Base-by-base conservation (phyloP, 495 filamentous ascomycete species). In the Cercophora sp. region DNA sequence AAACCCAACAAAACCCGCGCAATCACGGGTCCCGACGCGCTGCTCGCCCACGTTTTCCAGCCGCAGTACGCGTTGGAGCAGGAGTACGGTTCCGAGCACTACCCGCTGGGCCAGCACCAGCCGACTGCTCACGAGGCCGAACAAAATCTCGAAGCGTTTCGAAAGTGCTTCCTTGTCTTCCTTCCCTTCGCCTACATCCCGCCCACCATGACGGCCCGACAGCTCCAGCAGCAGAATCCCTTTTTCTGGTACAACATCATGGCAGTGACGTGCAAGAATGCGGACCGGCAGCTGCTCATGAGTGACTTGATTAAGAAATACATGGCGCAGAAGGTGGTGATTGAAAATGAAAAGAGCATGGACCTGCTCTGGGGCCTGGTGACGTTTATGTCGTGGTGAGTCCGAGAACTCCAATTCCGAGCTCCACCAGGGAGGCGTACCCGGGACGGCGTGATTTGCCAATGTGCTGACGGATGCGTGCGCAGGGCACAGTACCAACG, bases 361-460 rank as follows among this genome's bases (percentile, higher is more conserved):
- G 82, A 84, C 52, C 66, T 84, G 22, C 71, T 85, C 4, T 63
- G 78, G n/a, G 82, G 76, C 5, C 45, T 82, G 9, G 60, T 85
- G 27, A 66, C 69, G 1, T 70, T 73, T 45, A 55, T 75, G 32
- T 67, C 63, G 24, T 80, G 78, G 77, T 75, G 52, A 48, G 61
- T 3, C 9, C 6, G 29, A 6, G 29, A 13, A 2, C 40, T 25
- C 3, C 19, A 5, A 6, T 22, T 5, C 15, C 9, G 22, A 10
- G 13, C 23, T 11, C 13, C 3, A n/a, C 5, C n/a, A n/a, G n/a
- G n/a, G n/a, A n/a, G n/a, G n/a, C n/a, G n/a, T n/a, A n/a, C n/a
- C n/a, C n/a, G n/a, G n/a, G n/a, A n/a, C n/a, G n/a, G n/a, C n/a
- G n/a, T n/a, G n/a, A n/a, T n/a, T n/a, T 24, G 20, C 5, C 20